phyloP scores from a whole-genome alignment of 2,329 filamentous ascomycete genomes.

The Westerdykella aurantiaca region DNA sequence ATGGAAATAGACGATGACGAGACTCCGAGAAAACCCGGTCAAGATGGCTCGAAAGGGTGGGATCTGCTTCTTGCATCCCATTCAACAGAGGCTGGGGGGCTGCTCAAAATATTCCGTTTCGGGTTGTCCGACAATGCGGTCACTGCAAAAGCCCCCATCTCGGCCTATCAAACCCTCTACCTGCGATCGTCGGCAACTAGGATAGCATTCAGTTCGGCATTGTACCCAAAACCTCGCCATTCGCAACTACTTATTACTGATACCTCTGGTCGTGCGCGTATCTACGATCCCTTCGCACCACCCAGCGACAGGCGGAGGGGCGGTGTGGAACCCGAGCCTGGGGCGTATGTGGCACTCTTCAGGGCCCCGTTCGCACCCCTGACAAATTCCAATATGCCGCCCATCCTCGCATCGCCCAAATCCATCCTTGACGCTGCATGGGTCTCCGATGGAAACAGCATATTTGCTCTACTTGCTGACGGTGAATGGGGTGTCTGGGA shows the following conservation, averaged over 20 bases:
- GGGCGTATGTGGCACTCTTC: conserved; percentile 30
- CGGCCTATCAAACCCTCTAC: conserved; percentile 44
- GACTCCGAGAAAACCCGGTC: conserved; percentile 20
- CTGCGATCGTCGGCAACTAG: conserved; percentile 47
- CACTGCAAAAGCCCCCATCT: conserved; percentile 33
- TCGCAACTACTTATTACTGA: conserved; percentile 53
- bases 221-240: conserved; percentile 49
- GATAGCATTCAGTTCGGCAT: conserved; percentile 50
- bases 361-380: conserved; percentile 28
- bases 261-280: conserved; percentile 49
- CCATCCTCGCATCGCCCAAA: conserved; percentile 40
- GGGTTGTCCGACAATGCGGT: conserved; percentile 32
- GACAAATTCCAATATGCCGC: conserved; percentile 15
- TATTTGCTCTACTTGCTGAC: conserved; percentile 45
- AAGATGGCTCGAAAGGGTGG: conserved; percentile 21
- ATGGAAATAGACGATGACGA: conserved; percentile 33
- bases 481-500: conserved; percentile 53
- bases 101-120: conserved; percentile 40
- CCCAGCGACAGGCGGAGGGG: conserved; percentile 17
- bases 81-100: conserved; percentile 36
- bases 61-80: conserved; percentile 40
- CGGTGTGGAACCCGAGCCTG: conserved; percentile 13
- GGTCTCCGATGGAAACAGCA: conserved; percentile 42
- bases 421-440: conserved; percentile 46
- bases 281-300: conserved; percentile 51